These are phyloP conservation scores for Saraca asoca DNA, from an alignment of 331 rosid genomes.

Conservation along the genomic window DNA sequence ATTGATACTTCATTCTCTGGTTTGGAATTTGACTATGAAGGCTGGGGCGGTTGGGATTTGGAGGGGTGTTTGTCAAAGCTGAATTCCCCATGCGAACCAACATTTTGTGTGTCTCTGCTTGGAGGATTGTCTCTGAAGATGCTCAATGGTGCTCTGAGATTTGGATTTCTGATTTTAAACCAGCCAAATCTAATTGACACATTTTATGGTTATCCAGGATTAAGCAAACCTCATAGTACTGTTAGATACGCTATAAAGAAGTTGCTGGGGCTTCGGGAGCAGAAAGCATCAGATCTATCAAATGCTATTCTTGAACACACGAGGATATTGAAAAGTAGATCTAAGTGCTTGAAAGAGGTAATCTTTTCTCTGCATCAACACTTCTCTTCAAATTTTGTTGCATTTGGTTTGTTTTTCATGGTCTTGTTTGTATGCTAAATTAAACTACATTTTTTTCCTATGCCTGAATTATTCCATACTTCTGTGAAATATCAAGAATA, in stretches of 20 bases:
- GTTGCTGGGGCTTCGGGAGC: conserved; percentile 66
- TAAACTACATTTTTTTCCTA: background rate
- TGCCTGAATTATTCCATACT: too few relatives aligned
- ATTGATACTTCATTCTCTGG: conserved; percentile 92
- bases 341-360: conserved; percentile 80
- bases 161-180: conserved; percentile 77
- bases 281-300: conserved; percentile 62
- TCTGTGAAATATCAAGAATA: too few relatives aligned
- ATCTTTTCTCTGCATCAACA: conserved; percentile 5
- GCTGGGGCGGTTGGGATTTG: conserved; percentile 88
- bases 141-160: conserved; percentile 74
- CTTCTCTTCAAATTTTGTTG: background rate
- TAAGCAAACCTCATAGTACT: conserved; percentile 84
- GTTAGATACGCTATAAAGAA: conserved; percentile 85
- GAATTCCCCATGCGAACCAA: conserved; percentile 47
- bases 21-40: conserved; percentile 74
- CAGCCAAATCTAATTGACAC: conserved; percentile 61
- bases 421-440: background rate
- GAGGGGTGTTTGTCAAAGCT: conserved; percentile 61
- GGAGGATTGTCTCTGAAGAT: conserved; percentile 86
- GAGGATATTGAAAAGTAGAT: conserved; percentile 59
- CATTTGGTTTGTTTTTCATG: conserved; percentile 6
- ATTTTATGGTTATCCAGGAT: conserved; percentile 73
- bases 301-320: conserved; percentile 61
- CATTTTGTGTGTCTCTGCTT: conserved; percentile 76